Percentiles rank a stretch among this genome's conserved stretches.
phyloP scores from a whole-genome alignment of 305 asterid genomes.

The Fraxinus greggii region DNA sequence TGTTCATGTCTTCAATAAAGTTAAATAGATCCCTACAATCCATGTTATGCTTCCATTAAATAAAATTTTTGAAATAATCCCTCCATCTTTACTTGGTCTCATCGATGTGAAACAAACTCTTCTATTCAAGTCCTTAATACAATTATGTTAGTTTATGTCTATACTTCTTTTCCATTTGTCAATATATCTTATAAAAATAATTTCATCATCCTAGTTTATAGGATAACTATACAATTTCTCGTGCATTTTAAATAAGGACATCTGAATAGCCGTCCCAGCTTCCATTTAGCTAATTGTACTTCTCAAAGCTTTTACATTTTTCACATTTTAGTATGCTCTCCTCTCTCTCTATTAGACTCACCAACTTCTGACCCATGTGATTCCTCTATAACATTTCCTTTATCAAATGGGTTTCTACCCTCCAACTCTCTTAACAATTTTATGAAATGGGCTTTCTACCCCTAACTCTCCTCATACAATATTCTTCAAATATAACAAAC shows the following conservation, averaged over 20 bases:
- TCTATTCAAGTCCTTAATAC: not conserved
- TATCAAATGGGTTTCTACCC: not conserved
- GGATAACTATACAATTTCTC: not conserved
- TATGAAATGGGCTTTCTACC: not conserved
- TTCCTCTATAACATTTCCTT: not conserved
- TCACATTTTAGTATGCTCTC: not conserved
- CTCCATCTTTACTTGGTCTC: not conserved
- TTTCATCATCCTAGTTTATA: not conserved
- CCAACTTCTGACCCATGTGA: not conserved
- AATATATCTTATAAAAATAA: not conserved
- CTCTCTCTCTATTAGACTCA: not conserved
- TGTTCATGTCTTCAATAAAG: not conserved
- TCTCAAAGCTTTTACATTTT: not conserved
- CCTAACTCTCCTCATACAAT: not conserved
- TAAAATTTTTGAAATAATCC: not conserved
- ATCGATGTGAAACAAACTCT: not conserved
- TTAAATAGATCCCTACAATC: not conserved
- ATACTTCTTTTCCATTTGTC: not conserved
- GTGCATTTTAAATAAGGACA: not conserved
- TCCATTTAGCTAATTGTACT: not conserved
- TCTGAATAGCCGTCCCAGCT: not conserved
- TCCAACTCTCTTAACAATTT: conserved; percentile 8
- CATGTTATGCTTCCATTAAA: not conserved
- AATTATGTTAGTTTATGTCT: not conserved
- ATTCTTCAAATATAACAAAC: not conserved